These are phyloP conservation scores for Lasiosphaeria ovina DNA, from an alignment of 495 filamentous ascomycete species.

Conservation along the genomic window DNA sequence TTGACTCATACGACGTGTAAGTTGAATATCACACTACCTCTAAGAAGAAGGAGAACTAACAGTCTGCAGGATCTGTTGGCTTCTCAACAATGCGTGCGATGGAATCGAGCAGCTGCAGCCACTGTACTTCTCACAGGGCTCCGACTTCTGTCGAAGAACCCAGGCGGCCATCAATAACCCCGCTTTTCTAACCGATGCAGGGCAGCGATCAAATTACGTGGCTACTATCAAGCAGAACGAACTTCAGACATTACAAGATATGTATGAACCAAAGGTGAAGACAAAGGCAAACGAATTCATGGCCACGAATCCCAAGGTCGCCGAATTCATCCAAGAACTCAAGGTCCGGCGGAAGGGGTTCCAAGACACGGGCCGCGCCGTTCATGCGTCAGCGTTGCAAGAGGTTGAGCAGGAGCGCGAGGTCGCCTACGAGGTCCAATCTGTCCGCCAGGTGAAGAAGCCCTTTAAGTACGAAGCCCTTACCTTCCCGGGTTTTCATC, in stretches of 20 bases:
- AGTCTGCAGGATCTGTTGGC: slow-evolving; percentile 44
- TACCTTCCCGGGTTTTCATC: slow-evolving; percentile 35
- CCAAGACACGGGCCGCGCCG: slow-evolving; percentile 33
- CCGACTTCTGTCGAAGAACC: slow-evolving; percentile 51
- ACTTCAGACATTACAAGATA: slow-evolving; percentile 33
- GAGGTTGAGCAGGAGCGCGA: slow-evolving; percentile 56
- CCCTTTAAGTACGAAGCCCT: slow-evolving; percentile 24
- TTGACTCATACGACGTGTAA: slow-evolving; percentile 52
- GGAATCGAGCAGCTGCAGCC: slow-evolving; percentile 53
- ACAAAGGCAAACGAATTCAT: slow-evolving; percentile 1
- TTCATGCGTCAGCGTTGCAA: slow-evolving; percentile 43
- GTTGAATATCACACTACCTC: slow-evolving; percentile 5
- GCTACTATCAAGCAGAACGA: slow-evolving; percentile 34
- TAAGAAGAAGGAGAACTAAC: neutral
- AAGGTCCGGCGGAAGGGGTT: slow-evolving; percentile 27
- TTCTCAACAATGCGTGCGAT: slow-evolving; percentile 59
- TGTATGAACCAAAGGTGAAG: slow-evolving; percentile 32
- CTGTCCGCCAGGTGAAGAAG: slow-evolving; percentile 47
- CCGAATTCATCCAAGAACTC: slow-evolving; percentile 32
- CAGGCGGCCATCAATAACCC: slow-evolving; percentile 28
- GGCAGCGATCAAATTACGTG: slow-evolving; percentile 22
- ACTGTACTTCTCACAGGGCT: slow-evolving; percentile 56
- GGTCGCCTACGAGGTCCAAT: slow-evolving; percentile 48
- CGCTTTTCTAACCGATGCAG: slow-evolving; percentile 14
- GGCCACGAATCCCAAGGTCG: slow-evolving; percentile 24